These are phyloP conservation scores for Clarireedia monteithiana DNA, from an alignment of 2,329 filamentous ascomycete species.

Conservation along the genomic window DNA sequence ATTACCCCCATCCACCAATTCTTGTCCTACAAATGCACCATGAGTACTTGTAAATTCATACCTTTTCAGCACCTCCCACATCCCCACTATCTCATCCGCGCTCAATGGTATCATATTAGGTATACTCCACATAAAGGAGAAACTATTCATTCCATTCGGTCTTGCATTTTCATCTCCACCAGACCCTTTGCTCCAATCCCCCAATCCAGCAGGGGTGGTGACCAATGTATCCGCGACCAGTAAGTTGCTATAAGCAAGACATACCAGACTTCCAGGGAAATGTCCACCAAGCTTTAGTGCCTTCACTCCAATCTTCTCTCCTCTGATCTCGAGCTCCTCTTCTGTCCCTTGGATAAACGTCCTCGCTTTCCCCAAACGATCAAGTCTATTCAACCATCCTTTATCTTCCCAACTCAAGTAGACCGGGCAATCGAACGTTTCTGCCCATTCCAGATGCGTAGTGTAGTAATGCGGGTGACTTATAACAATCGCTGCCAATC, in stretches of 20 bases:
- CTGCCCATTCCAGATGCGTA: constrained; percentile 67
- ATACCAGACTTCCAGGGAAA: constrained; percentile 66
- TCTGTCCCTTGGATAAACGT: constrained; percentile 38
- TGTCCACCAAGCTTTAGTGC: constrained; percentile 70
- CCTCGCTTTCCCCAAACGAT: constrained; percentile 33
- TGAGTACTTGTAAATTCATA: constrained; percentile 59
- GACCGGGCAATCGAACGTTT: constrained; percentile 59
- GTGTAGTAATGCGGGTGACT: constrained; percentile 79
- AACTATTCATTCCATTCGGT: constrained; percentile 44
- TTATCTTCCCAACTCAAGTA: constrained; percentile 60
- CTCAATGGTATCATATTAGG: constrained; percentile 67
- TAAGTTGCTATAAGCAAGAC: constrained; percentile 54
- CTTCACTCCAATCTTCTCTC: constrained; percentile 40
- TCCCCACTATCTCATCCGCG: constrained; percentile 53
- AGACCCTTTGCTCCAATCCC: constrained; percentile 40
- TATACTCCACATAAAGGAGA: constrained; percentile 70
- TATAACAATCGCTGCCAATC: constrained; percentile 64
- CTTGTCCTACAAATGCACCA: constrained; percentile 56
- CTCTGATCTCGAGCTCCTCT: constrained; percentile 33
- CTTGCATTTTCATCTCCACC: constrained; percentile 31
- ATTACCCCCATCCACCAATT: constrained; percentile 44
- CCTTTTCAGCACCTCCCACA: constrained; percentile 60
- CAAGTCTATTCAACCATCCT: constrained; percentile 50
- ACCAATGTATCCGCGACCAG: constrained; percentile 72
- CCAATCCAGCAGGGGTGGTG: constrained; percentile 53